Evolutionary conservation across 441 rosid genomes (phyloP).

Genomic region (Adansonia gregorii): DNA sequence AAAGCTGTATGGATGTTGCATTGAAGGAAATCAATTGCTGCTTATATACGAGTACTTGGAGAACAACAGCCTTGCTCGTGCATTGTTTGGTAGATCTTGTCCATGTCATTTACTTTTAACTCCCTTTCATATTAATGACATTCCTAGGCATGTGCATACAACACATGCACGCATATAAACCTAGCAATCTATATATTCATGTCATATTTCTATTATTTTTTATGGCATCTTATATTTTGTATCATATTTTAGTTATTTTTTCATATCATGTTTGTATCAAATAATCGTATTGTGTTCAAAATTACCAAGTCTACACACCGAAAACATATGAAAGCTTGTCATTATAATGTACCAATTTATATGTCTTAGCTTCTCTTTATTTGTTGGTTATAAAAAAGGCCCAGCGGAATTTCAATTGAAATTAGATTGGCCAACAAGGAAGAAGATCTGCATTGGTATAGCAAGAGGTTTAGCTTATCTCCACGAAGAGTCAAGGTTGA

Average conservation of each 20-base stretch:
- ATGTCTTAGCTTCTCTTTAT: background rate
- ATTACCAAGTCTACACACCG: too few relatives aligned
- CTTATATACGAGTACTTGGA: conserved; percentile 60
- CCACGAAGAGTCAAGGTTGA: conserved; percentile 66
- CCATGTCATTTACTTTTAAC: background rate
- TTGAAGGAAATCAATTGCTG: conserved; percentile 51
- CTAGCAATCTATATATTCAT: too few relatives aligned
- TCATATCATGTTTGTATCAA: too few relatives aligned
- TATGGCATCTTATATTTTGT: too few relatives aligned
- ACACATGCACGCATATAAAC: too few relatives aligned
- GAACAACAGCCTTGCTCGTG: conserved; percentile 61
- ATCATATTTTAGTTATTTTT: too few relatives aligned
- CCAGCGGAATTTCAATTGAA: conserved; percentile 31
- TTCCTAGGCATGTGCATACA: background rate
- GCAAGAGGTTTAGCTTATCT: conserved; percentile 81
- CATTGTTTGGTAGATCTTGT: conserved; percentile 48
- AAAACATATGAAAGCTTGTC: too few relatives aligned
- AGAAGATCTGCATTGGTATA: conserved; percentile 63
- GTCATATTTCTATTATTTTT: too few relatives aligned
- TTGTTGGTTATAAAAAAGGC: background rate
- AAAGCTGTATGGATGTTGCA: conserved; percentile 55
- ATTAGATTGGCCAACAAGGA: conserved; percentile 72
- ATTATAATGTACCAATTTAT: background rate
- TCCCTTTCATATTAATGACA: background rate
- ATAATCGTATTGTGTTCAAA: too few relatives aligned